Evolutionary conservation across 78 protist genomes (phyloP).

Genomic region (Isochrysis galbana): DNA sequence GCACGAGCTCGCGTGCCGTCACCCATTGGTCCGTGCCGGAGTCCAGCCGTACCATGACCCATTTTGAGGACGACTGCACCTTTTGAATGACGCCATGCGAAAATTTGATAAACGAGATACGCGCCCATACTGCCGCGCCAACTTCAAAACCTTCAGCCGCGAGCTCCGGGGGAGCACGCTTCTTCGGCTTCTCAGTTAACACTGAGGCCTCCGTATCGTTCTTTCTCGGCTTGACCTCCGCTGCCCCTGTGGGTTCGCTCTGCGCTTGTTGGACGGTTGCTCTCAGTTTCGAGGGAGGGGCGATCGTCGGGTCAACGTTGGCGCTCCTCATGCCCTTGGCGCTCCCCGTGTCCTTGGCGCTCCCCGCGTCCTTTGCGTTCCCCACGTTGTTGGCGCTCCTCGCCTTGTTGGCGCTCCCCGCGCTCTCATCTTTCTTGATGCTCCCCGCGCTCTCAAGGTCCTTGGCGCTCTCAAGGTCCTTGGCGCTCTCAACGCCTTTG

Average conservation of each 20-base stretch:
- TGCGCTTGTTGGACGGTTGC: background rate
- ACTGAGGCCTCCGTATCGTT: background rate
- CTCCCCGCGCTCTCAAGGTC: too few species aligned
- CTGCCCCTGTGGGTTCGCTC: background rate
- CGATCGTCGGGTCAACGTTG: too few species aligned
- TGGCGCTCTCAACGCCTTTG: background rate
- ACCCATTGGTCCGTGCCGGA: background rate
- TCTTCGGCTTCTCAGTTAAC: background rate
- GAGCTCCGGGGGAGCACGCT: background rate
- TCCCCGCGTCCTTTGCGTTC: too few species aligned
- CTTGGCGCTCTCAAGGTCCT: too few species aligned
- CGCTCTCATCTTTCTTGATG: too few species aligned
- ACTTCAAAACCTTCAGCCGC: background rate
- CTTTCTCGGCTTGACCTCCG: background rate
- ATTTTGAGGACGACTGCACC: background rate
- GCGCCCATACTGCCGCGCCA: slow-evolving; percentile 12
- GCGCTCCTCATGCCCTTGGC: too few species aligned
- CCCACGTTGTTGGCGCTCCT: too few species aligned
- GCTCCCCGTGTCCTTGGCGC: too few species aligned
- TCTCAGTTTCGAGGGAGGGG: too few species aligned
- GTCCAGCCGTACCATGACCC: background rate
- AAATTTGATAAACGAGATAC: background rate
- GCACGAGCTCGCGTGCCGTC: background rate
- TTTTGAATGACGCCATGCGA: background rate
- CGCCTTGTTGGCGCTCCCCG: too few species aligned